phyloP scores from a whole-genome alignment of 2,329 filamentous ascomycete genomes.

The Talaromyces sp. region DNA sequence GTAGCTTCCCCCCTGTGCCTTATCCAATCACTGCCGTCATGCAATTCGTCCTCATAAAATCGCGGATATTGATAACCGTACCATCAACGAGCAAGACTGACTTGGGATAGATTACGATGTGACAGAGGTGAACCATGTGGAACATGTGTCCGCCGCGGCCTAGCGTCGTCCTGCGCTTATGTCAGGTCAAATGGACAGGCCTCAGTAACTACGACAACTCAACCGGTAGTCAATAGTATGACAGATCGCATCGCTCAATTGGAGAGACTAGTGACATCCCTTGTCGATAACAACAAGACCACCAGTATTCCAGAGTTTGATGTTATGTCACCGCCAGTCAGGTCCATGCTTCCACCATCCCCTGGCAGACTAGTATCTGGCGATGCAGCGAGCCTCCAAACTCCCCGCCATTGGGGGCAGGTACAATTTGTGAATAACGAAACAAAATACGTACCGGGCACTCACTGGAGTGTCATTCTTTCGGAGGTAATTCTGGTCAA shows the following conservation, averaged over 20 bases:
- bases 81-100: background rate
- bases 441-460: slow-evolving; percentile 2
- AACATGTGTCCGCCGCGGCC: slow-evolving; percentile 7
- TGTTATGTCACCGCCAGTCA: background rate
- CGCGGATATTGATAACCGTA: background rate
- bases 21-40: background rate
- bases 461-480: slow-evolving; percentile 7
- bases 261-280: slow-evolving; percentile 1
- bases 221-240: slow-evolving; percentile 4
- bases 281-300: background rate
- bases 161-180: slow-evolving; percentile 5
- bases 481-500: background rate
- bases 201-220: background rate
- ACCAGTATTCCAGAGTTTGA: background rate
- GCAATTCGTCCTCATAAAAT: background rate
- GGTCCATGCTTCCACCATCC: background rate
- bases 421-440: background rate
- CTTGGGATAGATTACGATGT: slow-evolving; percentile 4
- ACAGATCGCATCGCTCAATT: slow-evolving; percentile 6
- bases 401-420: background rate
- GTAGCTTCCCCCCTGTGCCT: background rate
- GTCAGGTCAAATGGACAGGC: slow-evolving; percentile 2
- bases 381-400: background rate
- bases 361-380: background rate
- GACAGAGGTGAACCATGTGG: slow-evolving; percentile 9